phyloP scores from a whole-genome alignment of 345 rosid species.

The Orychophragmus violaceus region DNA sequence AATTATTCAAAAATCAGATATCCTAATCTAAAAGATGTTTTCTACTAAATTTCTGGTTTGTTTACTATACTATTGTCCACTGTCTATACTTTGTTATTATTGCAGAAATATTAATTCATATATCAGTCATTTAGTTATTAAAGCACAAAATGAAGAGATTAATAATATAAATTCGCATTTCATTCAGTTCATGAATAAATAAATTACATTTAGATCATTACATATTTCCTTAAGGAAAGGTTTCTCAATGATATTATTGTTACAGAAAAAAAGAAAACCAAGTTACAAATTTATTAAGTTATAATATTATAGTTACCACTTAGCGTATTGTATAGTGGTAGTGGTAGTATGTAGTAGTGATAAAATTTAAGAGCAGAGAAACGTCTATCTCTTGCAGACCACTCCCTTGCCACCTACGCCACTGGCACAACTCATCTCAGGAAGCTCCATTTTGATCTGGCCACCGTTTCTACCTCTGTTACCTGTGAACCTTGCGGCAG shows the following conservation, averaged over 20 bases:
- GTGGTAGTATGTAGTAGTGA: neutral
- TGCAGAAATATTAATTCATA: neutral
- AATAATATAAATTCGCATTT: neutral
- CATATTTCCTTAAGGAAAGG: neutral
- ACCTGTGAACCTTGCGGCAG: slow-evolving; percentile 35
- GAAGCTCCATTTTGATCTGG: slow-evolving; percentile 24
- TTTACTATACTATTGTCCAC: neutral
- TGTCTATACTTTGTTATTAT: neutral
- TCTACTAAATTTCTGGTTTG: neutral
- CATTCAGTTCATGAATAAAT: neutral
- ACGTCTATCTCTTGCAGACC: slow-evolving; percentile 43
- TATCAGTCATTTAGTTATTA: neutral
- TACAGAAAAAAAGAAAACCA: neutral
- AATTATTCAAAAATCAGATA: neutral
- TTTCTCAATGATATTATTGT: neutral
- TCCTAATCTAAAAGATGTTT: neutral
- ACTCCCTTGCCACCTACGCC: slow-evolving; percentile 48
- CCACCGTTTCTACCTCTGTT: neutral
- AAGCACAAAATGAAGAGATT: neutral
- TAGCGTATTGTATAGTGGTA: neutral
- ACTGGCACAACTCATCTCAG: slow-evolving; percentile 36
- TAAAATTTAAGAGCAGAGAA: neutral
- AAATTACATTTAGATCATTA: neutral
- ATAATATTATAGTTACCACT: neutral
- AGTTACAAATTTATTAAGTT: neutral